A percentile compares a stretch with the other conserved stretches of the same genome.
phyloP scores from a whole-genome alignment of 31 red algal genomes.

The Asparagopsis taxiformis region DNA sequence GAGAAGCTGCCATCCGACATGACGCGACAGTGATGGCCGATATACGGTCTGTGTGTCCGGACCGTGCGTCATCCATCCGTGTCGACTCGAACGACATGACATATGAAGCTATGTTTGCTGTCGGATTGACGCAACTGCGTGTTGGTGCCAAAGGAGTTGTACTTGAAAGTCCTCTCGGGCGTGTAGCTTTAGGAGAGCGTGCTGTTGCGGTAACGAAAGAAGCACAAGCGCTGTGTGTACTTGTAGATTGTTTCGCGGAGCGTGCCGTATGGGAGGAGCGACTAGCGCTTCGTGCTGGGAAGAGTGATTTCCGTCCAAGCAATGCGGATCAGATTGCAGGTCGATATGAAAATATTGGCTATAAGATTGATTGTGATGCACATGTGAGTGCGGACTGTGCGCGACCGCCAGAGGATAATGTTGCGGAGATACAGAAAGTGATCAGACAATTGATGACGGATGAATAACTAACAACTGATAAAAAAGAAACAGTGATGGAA shows the following conservation, averaged over 20 bases:
- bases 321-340: conserved; percentile 59
- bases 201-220: conserved; percentile 48
- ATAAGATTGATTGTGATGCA: conserved; percentile 65
- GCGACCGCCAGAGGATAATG: conserved; percentile 45
- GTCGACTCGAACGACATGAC: conserved; percentile 80
- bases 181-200: conserved; percentile 59
- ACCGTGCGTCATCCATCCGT: conserved; percentile 32
- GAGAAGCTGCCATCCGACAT: conserved; percentile 61
- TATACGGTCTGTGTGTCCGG: conserved; percentile 39
- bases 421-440: conserved; percentile 26
- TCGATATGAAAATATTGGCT: conserved; percentile 57
- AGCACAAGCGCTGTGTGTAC: conserved; percentile 49
- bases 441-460: conserved; percentile 58
- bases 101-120: conserved; percentile 74
- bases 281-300: conserved; percentile 13
- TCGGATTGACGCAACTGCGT: conserved; percentile 55
- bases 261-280: conserved; percentile 66
- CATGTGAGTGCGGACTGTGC: conserved; percentile 59
- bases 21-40: conserved; percentile 60
- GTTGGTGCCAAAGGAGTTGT: conserved; percentile 68
- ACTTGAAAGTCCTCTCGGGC: conserved; percentile 49
- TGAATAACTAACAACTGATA: too few relatives aligned
- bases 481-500: not conserved
- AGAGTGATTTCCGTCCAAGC: conserved; percentile 27
- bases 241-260: conserved; percentile 73